Conservation (phyloP, 495 filamentous ascomycete genomes). For the Hypomontagnella monticulosa region DNA sequence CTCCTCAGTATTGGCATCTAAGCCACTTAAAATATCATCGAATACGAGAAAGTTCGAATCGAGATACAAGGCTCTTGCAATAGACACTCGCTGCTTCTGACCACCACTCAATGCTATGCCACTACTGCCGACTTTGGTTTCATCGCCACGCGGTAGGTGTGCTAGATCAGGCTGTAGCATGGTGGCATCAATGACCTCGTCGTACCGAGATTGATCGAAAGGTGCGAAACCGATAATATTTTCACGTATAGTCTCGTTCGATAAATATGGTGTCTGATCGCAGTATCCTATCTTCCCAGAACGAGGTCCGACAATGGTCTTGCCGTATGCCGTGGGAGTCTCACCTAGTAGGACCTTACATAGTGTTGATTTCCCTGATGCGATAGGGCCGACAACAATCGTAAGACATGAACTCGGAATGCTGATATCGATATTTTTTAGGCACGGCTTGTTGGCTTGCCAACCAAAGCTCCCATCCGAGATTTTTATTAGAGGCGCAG, state of each 20-base stretch:
- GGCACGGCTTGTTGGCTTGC: slow-evolving; percentile 46
- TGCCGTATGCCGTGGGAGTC: slow-evolving; percentile 43
- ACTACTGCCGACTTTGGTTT: slow-evolving; percentile 69
- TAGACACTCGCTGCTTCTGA: slow-evolving; percentile 70
- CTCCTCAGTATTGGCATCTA: slow-evolving; percentile 70
- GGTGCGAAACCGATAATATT: slow-evolving; percentile 62
- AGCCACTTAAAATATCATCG: slow-evolving; percentile 69
- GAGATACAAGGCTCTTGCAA: slow-evolving; percentile 68
- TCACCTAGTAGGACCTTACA: slow-evolving; percentile 61
- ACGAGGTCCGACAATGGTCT: slow-evolving; percentile 14
- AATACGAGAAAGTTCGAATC: slow-evolving; percentile 63
- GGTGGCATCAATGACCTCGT: slow-evolving; percentile 68
- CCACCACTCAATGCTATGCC: slow-evolving; percentile 72
- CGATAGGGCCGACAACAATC: slow-evolving; percentile 58
- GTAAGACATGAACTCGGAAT: slow-evolving; percentile 50
- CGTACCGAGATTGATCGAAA: slow-evolving; percentile 67
- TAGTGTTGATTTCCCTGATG: slow-evolving; percentile 61
- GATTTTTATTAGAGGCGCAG: slow-evolving; percentile 16
- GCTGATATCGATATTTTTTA: slow-evolving; percentile 49
- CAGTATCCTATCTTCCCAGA: slow-evolving; percentile 39
- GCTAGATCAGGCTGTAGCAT: slow-evolving; percentile 65
- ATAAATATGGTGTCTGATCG: slow-evolving; percentile 57
- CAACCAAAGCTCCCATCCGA: slow-evolving; percentile 55
- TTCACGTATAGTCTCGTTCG: slow-evolving; percentile 67
- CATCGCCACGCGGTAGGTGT: slow-evolving; percentile 63